Conservation (phyloP, 73 alveolate species). For the Diophrys appendiculata region DNA sequence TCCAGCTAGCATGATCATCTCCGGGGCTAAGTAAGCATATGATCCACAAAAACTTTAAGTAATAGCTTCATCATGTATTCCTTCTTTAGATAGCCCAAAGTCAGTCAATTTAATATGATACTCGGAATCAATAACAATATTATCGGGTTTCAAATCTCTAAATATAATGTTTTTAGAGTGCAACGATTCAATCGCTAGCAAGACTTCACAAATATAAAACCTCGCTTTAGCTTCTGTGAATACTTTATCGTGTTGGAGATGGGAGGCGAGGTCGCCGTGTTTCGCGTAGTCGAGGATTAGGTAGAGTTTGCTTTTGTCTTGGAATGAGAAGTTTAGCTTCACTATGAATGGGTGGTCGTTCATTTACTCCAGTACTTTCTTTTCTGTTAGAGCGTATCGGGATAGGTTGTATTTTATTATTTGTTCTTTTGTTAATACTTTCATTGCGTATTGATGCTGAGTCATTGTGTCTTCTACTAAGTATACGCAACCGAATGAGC, state of each 20-base stretch:
- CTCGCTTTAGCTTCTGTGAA: slow-evolving; percentile 77
- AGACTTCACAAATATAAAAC: slow-evolving; percentile 85
- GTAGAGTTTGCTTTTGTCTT: slow-evolving; percentile 91
- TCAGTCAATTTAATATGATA: slow-evolving; percentile 97
- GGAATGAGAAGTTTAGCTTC: slow-evolving; percentile 91
- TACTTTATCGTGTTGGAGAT: slow-evolving; percentile 78
- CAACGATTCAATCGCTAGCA: slow-evolving; percentile 94
- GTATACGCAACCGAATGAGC: slow-evolving; percentile 96
- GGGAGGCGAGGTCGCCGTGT: slow-evolving; percentile 96
- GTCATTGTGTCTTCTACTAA: slow-evolving; percentile 85
- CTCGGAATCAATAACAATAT: slow-evolving; percentile 90
- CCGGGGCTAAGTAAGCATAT: slow-evolving; percentile 93
- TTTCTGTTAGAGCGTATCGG: slow-evolving; percentile 91
- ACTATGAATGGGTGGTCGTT: slow-evolving; percentile 95
- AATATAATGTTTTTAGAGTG: slow-evolving; percentile 91
- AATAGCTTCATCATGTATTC: slow-evolving; percentile 70
- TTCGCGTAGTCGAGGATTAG: slow-evolving; percentile 95
- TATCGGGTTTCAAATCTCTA: slow-evolving; percentile 98
- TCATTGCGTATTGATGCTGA: slow-evolving; percentile 87
- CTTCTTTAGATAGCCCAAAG: slow-evolving; percentile 98
- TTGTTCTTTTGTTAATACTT: slow-evolving; percentile 85
- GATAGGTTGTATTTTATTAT: slow-evolving; percentile 79
- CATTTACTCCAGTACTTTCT: slow-evolving; percentile 86
- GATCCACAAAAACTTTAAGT: slow-evolving; percentile 95
- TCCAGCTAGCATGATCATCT: slow-evolving; percentile 85